Conservation (phyloP, 306 rosid genomes). For the Quercus robur region DNA sequence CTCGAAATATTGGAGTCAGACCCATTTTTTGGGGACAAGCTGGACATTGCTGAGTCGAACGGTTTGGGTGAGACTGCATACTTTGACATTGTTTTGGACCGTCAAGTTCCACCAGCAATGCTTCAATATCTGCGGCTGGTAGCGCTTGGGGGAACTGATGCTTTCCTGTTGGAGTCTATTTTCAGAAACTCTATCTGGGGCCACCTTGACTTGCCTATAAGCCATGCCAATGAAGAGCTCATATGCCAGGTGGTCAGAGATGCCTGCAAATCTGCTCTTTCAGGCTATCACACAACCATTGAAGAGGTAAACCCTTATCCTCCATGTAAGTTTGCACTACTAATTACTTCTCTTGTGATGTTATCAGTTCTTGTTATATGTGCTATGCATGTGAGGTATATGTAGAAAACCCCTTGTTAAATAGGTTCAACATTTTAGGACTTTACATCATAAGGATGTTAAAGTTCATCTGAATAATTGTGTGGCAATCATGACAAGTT, state of each 20-base stretch:
- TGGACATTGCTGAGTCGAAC: slow-evolving; percentile 81
- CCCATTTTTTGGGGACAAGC: slow-evolving; percentile 78
- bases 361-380: neutral
- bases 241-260: slow-evolving; percentile 66
- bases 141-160: slow-evolving; percentile 81
- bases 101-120: slow-evolving; percentile 62
- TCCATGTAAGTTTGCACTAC: neutral
- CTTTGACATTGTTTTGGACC: slow-evolving; percentile 62
- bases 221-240: slow-evolving; percentile 89
- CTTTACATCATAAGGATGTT: neutral
- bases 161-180: slow-evolving; percentile 79
- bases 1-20: slow-evolving; percentile 73
- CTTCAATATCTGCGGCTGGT: slow-evolving; percentile 76
- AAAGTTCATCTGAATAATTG: neutral
- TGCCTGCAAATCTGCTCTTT: slow-evolving; percentile 75
- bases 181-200: slow-evolving; percentile 82
- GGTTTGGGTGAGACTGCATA: slow-evolving; percentile 67
- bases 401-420: neutral
- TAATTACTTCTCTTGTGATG: neutral
- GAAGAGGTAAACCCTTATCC: slow-evolving; percentile 59
- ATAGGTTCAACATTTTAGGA: neutral
- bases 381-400: neutral
- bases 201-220: slow-evolving; percentile 69
- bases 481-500: too few relatives aligned
- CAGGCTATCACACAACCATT: slow-evolving; percentile 73